Conservation (phyloP, 2,329 filamentous ascomycete species). For the Fusarium chuoi region DNA sequence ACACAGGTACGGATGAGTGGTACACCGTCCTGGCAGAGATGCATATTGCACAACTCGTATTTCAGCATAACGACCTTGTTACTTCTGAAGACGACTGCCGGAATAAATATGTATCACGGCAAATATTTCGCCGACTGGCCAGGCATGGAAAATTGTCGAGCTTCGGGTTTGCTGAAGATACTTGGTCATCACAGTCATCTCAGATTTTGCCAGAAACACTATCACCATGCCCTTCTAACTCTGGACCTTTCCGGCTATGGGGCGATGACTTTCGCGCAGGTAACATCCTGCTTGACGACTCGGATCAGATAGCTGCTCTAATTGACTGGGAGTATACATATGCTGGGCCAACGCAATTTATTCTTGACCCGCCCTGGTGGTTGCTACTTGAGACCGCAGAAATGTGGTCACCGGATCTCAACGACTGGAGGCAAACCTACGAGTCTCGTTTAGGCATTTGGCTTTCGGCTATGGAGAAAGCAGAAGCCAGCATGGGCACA, state of each 20-base stretch:
- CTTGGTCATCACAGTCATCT: constrained; percentile 1
- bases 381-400: not conserved
- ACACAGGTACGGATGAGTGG: constrained; percentile 40
- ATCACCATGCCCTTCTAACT: constrained; percentile 35
- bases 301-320: not conserved
- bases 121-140: constrained; percentile 52
- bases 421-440: not conserved
- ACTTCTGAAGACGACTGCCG: constrained; percentile 51
- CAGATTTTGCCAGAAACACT: not conserved
- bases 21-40: constrained; percentile 52
- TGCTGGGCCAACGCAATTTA: not conserved
- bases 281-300: not conserved
- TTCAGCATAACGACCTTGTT: constrained; percentile 54
- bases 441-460: not conserved
- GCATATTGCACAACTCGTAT: constrained; percentile 53
- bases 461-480: not conserved
- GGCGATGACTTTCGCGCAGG: constrained; percentile 48
- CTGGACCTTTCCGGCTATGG: constrained; percentile 44
- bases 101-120: constrained; percentile 55
- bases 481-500: not conserved
- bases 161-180: constrained; percentile 41
- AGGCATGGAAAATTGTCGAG: constrained; percentile 37
- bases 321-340: not conserved
- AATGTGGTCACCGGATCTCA: not conserved
- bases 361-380: not conserved